Evolutionary conservation across 2,329 filamentous ascomycete species (phyloP), one percentile per base, ranked within the genome.

Genomic region (Madurella mycetomatis): DNA sequence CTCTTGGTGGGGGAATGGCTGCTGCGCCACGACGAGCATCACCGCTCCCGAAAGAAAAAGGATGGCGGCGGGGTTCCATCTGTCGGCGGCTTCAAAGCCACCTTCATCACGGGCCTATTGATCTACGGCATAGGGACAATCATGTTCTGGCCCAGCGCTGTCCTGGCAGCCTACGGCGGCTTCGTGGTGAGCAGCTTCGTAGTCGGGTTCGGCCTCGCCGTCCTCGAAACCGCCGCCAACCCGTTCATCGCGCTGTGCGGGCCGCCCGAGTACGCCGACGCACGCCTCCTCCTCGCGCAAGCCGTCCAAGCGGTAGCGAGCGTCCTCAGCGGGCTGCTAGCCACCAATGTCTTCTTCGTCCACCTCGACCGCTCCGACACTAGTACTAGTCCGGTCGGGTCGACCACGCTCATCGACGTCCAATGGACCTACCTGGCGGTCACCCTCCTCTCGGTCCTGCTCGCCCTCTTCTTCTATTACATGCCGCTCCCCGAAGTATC

Each of bases 381-480:
- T 9, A 17, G n/a, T 11, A 13, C n/a, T 9, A 17, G n/a, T 11
- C 60, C 60, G 11, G 54, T 48, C 13, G 67, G 60, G n/a, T 65
- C 76, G 2, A 69, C 76, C 31, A 80, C 80, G 1, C 76, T 94
- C 2, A 79, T 88, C 58, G 84, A 87, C 57, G 87, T 92, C 1
- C 90, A 94, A 69, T 95, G 87, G 86, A 88, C 88, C 0, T 94
- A 94, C 62, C 79, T 94, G n/a, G 86, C 85, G 52, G 86, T 92
- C 57, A 89, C 88, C 0, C 75, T 87, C 19, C 85, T 91, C 53
- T 88, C 87, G 54, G 87, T 86, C 49, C 74, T 81, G 2, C 76
- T 95, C 2, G 87, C 84, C 0, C 72, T 86, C 3, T 82, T 86
- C 65, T 85, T 87, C 66, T 86, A 82, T 65, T 87, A 86, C 63